These are phyloP conservation scores for Carex pumila DNA, from an alignment of 176 grass and related monocot genomes.

Conservation along the genomic window DNA sequence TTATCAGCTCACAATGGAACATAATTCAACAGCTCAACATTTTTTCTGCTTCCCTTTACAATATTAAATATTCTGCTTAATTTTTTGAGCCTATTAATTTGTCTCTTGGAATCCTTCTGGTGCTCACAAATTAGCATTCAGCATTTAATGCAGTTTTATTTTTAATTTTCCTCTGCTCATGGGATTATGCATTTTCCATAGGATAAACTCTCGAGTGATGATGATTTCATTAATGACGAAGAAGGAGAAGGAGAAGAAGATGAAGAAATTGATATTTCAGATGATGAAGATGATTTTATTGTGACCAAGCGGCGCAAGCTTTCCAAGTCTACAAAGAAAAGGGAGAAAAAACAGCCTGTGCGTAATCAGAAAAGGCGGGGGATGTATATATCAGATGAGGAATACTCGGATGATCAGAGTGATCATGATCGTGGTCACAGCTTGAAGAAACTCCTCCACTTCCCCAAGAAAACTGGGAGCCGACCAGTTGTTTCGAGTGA, in stretches of 20 bases:
- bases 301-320: constrained; percentile 59
- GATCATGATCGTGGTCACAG: constrained; percentile 50
- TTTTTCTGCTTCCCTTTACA: background rate
- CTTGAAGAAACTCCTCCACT: constrained; percentile 40
- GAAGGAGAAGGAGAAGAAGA: constrained; percentile 41
- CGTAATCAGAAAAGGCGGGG: constrained; percentile 48
- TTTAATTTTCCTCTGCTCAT: background rate
- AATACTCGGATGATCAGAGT: constrained; percentile 79
- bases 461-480: constrained; percentile 38
- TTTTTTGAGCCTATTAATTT: background rate
- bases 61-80: background rate
- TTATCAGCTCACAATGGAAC: background rate
- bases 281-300: constrained; percentile 61
- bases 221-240: constrained; percentile 34
- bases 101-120: background rate
- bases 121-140: background rate
- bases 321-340: constrained; percentile 39
- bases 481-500: constrained; percentile 30
- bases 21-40: background rate
- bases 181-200: constrained; percentile 18
- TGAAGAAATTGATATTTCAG: constrained; percentile 58
- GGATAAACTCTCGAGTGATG: constrained; percentile 65
- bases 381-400: constrained; percentile 67
- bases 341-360: constrained; percentile 47
- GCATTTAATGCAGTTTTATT: background rate